phyloP scores from a whole-genome alignment of 2,329 filamentous ascomycete genomes.

The Fusarium sambucinum region DNA sequence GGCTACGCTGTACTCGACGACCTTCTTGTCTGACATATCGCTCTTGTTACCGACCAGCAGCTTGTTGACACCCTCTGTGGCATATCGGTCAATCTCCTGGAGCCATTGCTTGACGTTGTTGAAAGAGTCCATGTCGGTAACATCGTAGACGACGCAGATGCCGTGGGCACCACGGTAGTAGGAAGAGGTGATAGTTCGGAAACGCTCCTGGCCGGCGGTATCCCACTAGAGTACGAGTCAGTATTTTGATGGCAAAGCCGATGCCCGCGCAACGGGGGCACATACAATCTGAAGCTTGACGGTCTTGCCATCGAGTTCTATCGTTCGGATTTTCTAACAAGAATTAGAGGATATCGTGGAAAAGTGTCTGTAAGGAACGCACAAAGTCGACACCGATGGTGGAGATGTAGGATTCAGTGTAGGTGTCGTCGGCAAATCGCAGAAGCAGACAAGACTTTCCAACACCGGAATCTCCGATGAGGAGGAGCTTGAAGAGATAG shows the following conservation, averaged over 20 bases:
- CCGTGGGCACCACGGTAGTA: constrained; percentile 99
- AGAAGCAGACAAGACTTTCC: constrained; percentile 99
- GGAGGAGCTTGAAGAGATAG: constrained; percentile 99
- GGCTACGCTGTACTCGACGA: constrained; percentile 98
- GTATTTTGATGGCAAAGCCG: constrained; percentile 2
- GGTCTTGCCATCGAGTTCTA: constrained; percentile 99
- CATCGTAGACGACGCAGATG: constrained; percentile 99
- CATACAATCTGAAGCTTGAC: constrained; percentile 99
- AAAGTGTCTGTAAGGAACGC: constrained; percentile 57
- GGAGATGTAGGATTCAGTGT: constrained; percentile 99
- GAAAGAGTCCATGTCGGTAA: constrained; percentile 99
- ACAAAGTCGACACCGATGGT: constrained; percentile 99
- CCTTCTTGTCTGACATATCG: constrained; percentile 99
- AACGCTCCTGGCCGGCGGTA: constrained; percentile 98
- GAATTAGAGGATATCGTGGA: constrained; percentile 29
- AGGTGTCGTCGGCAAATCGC: constrained; percentile 98
- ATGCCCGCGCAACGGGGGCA: constrained; percentile 35
- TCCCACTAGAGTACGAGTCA: constrained; percentile 78
- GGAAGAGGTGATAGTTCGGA: constrained; percentile 99
- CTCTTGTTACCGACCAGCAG: constrained; percentile 99
- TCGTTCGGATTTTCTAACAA: constrained; percentile 96
- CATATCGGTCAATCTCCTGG: constrained; percentile 99
- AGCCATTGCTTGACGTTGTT: constrained; percentile 99
- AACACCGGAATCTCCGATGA: constrained; percentile 99
- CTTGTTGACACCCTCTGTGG: constrained; percentile 99